A percentile compares a stretch with the other conserved stretches of the same genome.
These are phyloP conservation scores for Talaromyces marneffei DNA, from an alignment of 2,329 filamentous ascomycete species.

Conservation along the genomic window DNA sequence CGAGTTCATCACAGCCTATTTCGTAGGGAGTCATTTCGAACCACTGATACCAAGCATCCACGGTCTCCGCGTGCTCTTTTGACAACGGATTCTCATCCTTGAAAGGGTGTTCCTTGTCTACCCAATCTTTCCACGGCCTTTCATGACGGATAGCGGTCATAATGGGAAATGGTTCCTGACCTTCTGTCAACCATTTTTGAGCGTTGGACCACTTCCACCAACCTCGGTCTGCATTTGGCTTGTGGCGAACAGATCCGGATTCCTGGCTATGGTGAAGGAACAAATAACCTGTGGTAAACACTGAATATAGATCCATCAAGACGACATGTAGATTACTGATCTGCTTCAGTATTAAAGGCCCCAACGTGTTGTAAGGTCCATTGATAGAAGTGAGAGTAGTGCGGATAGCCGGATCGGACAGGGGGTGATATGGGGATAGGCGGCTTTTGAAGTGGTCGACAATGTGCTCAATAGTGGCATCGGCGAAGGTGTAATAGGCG, in stretches of 20 bases:
- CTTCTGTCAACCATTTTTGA: slow-evolving; percentile 6
- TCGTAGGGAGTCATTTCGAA: slow-evolving; percentile 32
- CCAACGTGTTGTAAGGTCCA: slow-evolving; percentile 11
- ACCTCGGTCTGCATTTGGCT: slow-evolving; percentile 6
- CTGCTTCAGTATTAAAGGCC: slow-evolving; percentile 12
- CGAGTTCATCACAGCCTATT: slow-evolving; percentile 32
- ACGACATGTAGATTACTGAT: slow-evolving; percentile 13
- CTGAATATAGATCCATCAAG: slow-evolving; percentile 15
- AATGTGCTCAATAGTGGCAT: slow-evolving; percentile 11
- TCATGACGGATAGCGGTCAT: slow-evolving; percentile 15
- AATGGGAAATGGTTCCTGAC: slow-evolving; percentile 11
- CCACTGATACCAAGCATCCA: slow-evolving; percentile 31
- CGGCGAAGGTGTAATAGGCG: slow-evolving; percentile 13
- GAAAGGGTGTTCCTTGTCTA: slow-evolving; percentile 13
- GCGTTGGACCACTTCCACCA: slow-evolving; percentile 14
- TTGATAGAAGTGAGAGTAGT: slow-evolving; percentile 11
- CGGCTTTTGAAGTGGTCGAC: slow-evolving; percentile 11
- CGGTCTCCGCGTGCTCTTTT: background rate
- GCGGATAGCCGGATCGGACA: slow-evolving; percentile 13
- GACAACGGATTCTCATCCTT: background rate
- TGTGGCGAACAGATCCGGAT: background rate
- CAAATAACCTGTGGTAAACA: slow-evolving; percentile 13
- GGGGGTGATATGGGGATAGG: slow-evolving; percentile 11
- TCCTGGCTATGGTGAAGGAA: slow-evolving; percentile 14
- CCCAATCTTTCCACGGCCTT: slow-evolving; percentile 14